Percentiles rank a stretch among this genome's conserved stretches.
Evolutionary conservation across 768 basidiomycete genomes (phyloP).

Genomic region (Grammothele lineata): DNA sequence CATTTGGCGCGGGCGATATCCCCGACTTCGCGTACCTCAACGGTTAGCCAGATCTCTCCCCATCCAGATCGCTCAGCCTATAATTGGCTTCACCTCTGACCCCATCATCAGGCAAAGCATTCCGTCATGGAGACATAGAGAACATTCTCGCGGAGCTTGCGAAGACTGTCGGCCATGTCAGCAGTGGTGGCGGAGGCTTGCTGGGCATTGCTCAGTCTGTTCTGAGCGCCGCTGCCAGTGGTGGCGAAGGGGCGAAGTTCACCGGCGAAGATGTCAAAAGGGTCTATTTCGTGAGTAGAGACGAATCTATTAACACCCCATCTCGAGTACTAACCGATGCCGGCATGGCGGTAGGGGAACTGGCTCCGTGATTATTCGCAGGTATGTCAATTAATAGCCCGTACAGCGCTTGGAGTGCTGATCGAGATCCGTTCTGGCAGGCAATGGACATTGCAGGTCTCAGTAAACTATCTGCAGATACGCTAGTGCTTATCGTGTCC

Average conservation of each 20-base stretch:
- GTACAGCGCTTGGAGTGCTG: too few species aligned
- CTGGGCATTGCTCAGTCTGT: slow-evolving; percentile 48
- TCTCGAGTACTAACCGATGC: background rate
- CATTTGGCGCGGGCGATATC: slow-evolving; percentile 66
- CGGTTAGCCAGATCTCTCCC: slow-evolving; percentile 31
- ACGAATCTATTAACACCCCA: background rate
- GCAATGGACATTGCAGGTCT: slow-evolving; percentile 72
- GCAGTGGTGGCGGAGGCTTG: slow-evolving; percentile 42
- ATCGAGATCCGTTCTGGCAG: too few species aligned
- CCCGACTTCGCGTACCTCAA: slow-evolving; percentile 68
- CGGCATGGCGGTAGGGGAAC: slow-evolving; percentile 55
- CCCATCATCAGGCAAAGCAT: slow-evolving; percentile 52
- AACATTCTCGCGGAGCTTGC: slow-evolving; percentile 56
- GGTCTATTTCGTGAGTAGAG: slow-evolving; percentile 54
- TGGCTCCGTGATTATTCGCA: slow-evolving; percentile 72
- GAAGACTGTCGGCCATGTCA: slow-evolving; percentile 48
- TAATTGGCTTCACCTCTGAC: background rate
- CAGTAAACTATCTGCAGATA: slow-evolving; percentile 60
- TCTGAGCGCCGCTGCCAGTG: slow-evolving; percentile 40
- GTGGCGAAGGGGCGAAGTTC: slow-evolving; percentile 52
- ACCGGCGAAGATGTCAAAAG: slow-evolving; percentile 60
- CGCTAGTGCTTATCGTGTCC: slow-evolving; percentile 54
- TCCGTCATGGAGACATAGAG: slow-evolving; percentile 75
- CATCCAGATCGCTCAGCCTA: slow-evolving; percentile 1
- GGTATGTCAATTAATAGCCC: too few species aligned